Conservation (phyloP, 352 stramenopile genomes). For the Pythium diclinum region DNA sequence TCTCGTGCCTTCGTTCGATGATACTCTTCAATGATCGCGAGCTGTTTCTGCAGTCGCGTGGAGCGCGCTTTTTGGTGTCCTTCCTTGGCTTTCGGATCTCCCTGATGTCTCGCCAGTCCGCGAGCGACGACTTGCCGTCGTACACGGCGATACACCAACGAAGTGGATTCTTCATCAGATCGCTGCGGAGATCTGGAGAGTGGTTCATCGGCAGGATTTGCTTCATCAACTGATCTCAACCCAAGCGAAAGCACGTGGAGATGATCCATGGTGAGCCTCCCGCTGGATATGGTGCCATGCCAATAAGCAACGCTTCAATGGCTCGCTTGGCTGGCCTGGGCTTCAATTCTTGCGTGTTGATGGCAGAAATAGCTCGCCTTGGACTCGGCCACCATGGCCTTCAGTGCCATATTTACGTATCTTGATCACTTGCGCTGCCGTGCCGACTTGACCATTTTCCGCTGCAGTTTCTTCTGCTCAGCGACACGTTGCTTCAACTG, state of each 20-base stretch:
- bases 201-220: not conserved
- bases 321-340: not conserved
- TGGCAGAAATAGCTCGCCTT: not conserved
- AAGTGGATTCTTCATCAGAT: constrained; percentile 7
- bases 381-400: not conserved
- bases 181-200: not conserved
- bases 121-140: constrained; percentile 19
- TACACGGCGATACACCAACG: constrained; percentile 23
- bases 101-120: constrained; percentile 20
- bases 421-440: constrained; percentile 8
- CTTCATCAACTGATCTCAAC: constrained; percentile 3
- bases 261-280: constrained; percentile 9
- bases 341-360: not conserved
- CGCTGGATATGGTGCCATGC: not conserved
- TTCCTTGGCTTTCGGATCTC: constrained; percentile 11
- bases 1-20: constrained; percentile 1
- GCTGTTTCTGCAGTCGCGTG: constrained; percentile 22
- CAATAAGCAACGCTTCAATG: not conserved
- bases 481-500: constrained; percentile 2
- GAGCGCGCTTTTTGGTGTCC: constrained; percentile 3
- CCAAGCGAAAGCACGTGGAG: constrained; percentile 15
- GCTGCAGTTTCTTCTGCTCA: constrained; percentile 14
- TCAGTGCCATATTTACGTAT: not conserved
- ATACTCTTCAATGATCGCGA: constrained; percentile 29
- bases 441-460: constrained; percentile 3